Percentiles rank a stretch among this genome's conserved stretches.
phyloP scores from a whole-genome alignment of 179 eudicot species.

The Beta corolliflora region DNA sequence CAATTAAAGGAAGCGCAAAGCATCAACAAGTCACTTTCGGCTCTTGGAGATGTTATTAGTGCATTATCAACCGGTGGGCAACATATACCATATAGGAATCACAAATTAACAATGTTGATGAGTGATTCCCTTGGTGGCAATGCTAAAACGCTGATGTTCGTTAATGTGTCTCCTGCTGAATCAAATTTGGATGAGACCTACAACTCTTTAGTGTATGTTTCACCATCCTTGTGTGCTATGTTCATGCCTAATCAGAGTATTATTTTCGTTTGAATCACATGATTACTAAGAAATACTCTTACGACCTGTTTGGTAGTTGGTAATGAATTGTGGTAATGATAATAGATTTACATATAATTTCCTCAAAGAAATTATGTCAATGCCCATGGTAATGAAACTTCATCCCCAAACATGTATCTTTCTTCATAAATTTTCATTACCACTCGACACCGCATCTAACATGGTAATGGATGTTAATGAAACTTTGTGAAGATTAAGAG shows the following conservation, averaged over 20 bases:
- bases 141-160: conserved; percentile 98
- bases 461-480: no score
- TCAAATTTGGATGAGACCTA: conserved; percentile 95
- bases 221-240: neutral
- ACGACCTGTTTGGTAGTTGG: no score
- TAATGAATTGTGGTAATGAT: no score
- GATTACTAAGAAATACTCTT: neutral
- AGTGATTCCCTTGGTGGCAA: conserved; percentile 99
- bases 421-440: no score
- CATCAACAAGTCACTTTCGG: conserved; percentile 95
- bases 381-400: no score
- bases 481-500: no score
- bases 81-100: conserved; percentile 95
- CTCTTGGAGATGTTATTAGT: conserved; percentile 98
- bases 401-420: no score
- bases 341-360: no score
- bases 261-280: neutral
- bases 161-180: conserved; percentile 90
- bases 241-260: neutral
- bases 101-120: conserved; percentile 97
- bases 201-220: conserved; percentile 84
- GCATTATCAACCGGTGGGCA: conserved; percentile 82
- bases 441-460: no score
- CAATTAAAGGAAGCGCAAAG: conserved; percentile 98
- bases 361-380: no score